phyloP scores from a whole-genome alignment of 208 protist species.

The Jaenimonas drosophilae region DNA sequence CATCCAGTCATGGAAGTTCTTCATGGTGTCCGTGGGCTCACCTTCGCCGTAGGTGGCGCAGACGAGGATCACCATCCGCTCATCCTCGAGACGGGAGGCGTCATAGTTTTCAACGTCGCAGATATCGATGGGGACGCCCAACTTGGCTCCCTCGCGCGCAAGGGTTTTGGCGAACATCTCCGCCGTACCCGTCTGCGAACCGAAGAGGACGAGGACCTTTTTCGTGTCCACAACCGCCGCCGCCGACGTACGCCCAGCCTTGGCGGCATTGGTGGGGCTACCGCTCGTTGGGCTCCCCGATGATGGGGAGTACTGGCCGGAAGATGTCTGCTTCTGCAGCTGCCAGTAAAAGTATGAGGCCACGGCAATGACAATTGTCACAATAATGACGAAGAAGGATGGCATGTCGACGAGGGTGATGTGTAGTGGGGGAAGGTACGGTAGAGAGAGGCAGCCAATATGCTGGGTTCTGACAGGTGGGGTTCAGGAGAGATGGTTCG shows the following conservation, averaged over 20 bases:
- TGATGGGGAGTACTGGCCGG: background rate
- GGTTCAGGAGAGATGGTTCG: too few species aligned
- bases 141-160: conserved; percentile 46
- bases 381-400: conserved; percentile 29
- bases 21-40: conserved; percentile 86
- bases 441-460: too few species aligned
- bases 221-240: conserved; percentile 9
- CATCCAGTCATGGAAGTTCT: conserved; percentile 80
- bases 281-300: background rate
- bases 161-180: conserved; percentile 87
- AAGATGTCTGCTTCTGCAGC: conserved; percentile 10
- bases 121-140: conserved; percentile 46
- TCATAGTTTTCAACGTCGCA: conserved; percentile 69
- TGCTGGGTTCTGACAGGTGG: too few species aligned
- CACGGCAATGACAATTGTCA: conserved; percentile 24
- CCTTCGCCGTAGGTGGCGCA: conserved; percentile 90
- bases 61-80: conserved; percentile 61
- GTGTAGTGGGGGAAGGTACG: too few species aligned
- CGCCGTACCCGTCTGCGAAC: conserved; percentile 84
- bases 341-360: conserved; percentile 38
- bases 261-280: background rate
- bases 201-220: conserved; percentile 70
- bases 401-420: too few species aligned
- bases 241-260: background rate
- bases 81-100: conserved; percentile 35